Base-by-base conservation (phyloP, 129 eudicot genomes). In the Helianthus annuus region DNA sequence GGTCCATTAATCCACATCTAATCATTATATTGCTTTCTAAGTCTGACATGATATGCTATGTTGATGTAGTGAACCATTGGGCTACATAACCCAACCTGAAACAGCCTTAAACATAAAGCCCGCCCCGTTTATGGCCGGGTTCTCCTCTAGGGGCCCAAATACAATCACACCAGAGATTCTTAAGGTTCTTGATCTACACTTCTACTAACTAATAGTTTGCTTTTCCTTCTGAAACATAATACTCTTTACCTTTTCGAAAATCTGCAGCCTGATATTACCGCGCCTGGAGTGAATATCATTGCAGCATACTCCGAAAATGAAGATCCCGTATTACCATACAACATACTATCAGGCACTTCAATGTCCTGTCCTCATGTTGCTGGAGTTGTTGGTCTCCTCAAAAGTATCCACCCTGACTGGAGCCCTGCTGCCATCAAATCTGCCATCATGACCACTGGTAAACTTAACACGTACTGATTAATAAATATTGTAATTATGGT, bases 291-390 rank as follows among this genome's bases (percentile, higher is more conserved):
- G 16, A 76, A 80, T 54, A 81, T 92, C 66, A 74, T 92, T 27
- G 96, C 98, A 27, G 92, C 96, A 8, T 87, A 17, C 70, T 62
- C 85, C 2, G 83, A 85, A 80, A 89, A 71, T 39, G 76, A 61
- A 64, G 61, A 54, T n/a, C 84, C 96, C 2, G 67, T 52, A 11
- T 64, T 82, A 22, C 54, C 82, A 7, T 89, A 67, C 63, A 70
- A 72, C 34, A 13, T 79, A n/a, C 44, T 69, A 11, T 89, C 95
- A 0, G 96, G 98, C 6, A 92, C 98, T 16, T 92, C 98, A 0
- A 92, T 92, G 98, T 70, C 96, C 15, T 92, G 98, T 68, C 98
- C 98, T 19, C 98, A 87, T 78, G 85, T 92, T 60, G 56, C 98
- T 58, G 95, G 98, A 22, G 74, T 92, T 42, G 92, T 80, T 2